These are phyloP conservation scores for Wickerhamomyces kurtzmanii DNA, from an alignment of 805 yeast genomes.

Conservation along the genomic window DNA sequence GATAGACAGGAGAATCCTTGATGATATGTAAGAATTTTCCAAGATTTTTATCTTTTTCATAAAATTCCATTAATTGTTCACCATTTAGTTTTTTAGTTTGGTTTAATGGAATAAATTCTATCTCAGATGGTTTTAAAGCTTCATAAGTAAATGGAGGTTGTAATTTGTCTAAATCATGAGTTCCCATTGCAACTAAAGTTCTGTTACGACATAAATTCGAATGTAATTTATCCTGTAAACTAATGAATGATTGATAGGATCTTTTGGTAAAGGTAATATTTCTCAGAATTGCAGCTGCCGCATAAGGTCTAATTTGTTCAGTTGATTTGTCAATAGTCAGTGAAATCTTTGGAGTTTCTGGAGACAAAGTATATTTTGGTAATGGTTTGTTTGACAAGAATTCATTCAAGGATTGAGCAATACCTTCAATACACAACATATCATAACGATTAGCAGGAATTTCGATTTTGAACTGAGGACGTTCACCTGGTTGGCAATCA, in stretches of 20 bases:
- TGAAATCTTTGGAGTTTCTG: conserved; percentile 48
- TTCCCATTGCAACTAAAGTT: conserved; percentile 96
- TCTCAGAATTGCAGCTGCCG: conserved; percentile 90
- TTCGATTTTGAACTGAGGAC: conserved; percentile 96
- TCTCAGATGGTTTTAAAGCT: conserved; percentile 70
- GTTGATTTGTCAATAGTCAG: conserved; percentile 74
- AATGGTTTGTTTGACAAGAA: conserved; percentile 61
- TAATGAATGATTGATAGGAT: conserved; percentile 87
- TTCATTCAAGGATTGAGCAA: conserved; percentile 89
- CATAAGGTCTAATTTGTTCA: conserved; percentile 74
- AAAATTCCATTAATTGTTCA: conserved; percentile 73
- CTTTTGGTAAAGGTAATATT: conserved; percentile 74
- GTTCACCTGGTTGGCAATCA: conserved; percentile 61
- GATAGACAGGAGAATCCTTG: conserved; percentile 80
- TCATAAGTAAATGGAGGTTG: conserved; percentile 80
- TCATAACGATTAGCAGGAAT: conserved; percentile 98
- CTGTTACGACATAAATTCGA: conserved; percentile 94
- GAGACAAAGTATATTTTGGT: conserved; percentile 58
- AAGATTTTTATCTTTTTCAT: conserved; percentile 82
- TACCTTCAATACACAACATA: conserved; percentile 96
- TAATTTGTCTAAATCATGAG: conserved; percentile 84
- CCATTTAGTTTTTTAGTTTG: conserved; percentile 68
- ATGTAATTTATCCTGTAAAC: conserved; percentile 93
- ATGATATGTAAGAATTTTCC: conserved; percentile 86
- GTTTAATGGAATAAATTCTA: conserved; percentile 68